Percentiles rank a stretch among this genome's conserved stretches.
These are phyloP conservation scores for Vanilla planifolia DNA, from an alignment of 106 monocot genomes.

Conservation along the genomic window DNA sequence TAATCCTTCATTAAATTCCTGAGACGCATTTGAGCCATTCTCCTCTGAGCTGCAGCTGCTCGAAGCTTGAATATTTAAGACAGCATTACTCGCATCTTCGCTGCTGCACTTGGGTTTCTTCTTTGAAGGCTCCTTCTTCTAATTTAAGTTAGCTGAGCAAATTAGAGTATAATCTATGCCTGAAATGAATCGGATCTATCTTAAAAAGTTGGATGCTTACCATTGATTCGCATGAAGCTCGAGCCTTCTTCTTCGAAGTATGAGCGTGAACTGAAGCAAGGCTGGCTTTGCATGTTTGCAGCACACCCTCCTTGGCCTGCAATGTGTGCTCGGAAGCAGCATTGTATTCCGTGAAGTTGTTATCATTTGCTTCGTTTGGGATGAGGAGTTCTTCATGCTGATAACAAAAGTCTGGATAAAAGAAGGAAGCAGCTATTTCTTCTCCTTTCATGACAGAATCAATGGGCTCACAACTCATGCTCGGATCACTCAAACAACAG, in stretches of 20 bases:
- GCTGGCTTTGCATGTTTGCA: no score
- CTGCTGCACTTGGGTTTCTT: neutral
- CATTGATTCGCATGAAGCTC: neutral
- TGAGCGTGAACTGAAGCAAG: neutral
- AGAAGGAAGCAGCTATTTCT: neutral
- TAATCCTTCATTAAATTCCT: conserved; percentile 13
- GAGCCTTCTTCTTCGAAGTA: neutral
- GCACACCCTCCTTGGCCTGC: neutral
- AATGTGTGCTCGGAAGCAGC: neutral
- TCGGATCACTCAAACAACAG: neutral
- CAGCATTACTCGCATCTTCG: conserved; percentile 5
- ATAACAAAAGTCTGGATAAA: neutral
- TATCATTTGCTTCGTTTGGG: neutral
- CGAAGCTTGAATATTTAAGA: neutral
- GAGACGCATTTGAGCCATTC: conserved; percentile 30
- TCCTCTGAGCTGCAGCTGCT: conserved; percentile 29
- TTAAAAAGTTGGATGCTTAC: no score
- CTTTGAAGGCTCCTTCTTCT: conserved; percentile 21
- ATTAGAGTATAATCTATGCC: conserved; percentile 2
- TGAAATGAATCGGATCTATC: no score
- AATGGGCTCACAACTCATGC: neutral
- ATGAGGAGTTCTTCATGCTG: neutral
- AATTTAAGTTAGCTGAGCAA: no score
- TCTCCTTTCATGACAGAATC: neutral
- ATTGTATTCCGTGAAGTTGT: neutral